These are phyloP conservation scores for Pyrrhoderma noxium DNA, from an alignment of 1,284 basidiomycete genomes.

Conservation along the genomic window DNA sequence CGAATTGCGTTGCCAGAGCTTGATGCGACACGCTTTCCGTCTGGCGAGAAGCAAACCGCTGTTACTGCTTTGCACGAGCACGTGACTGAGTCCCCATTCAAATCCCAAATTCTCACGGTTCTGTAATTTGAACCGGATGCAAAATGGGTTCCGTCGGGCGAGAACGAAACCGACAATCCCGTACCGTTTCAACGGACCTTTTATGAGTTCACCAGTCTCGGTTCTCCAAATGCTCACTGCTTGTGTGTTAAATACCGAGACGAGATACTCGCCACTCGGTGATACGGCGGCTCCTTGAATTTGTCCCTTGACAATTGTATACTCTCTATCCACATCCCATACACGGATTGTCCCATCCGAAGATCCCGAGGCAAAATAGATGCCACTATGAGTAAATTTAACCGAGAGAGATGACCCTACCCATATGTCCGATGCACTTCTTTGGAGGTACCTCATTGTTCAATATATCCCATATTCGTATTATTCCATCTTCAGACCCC, in stretches of 20 bases:
- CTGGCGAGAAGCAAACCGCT: too few species aligned
- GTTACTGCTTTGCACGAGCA: too few species aligned
- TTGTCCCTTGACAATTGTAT: too few species aligned
- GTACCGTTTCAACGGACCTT: background rate
- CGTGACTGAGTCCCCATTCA: too few species aligned
- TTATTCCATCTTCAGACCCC: too few species aligned
- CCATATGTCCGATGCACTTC: too few species aligned
- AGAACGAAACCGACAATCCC: background rate
- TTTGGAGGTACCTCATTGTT: too few species aligned
- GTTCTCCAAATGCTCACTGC: slow-evolving; percentile 13
- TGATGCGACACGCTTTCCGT: too few species aligned
- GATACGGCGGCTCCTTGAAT: background rate
- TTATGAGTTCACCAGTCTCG: background rate
- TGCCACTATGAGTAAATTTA: slow-evolving; percentile 34
- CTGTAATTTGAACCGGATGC: background rate
- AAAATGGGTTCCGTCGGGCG: background rate
- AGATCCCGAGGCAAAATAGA: slow-evolving; percentile 57
- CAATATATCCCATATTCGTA: background rate
- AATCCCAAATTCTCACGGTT: too few species aligned
- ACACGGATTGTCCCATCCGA: background rate
- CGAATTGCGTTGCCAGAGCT: background rate
- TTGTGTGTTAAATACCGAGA: background rate
- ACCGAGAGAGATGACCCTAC: too few species aligned
- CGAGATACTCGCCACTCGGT: slow-evolving; percentile 3
- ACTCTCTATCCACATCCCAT: background rate